A percentile compares a stretch with the other conserved stretches of the same genome.
These are phyloP conservation scores for Emergomyces orientalis DNA, from an alignment of 2,329 filamentous ascomycete species.

Conservation along the genomic window DNA sequence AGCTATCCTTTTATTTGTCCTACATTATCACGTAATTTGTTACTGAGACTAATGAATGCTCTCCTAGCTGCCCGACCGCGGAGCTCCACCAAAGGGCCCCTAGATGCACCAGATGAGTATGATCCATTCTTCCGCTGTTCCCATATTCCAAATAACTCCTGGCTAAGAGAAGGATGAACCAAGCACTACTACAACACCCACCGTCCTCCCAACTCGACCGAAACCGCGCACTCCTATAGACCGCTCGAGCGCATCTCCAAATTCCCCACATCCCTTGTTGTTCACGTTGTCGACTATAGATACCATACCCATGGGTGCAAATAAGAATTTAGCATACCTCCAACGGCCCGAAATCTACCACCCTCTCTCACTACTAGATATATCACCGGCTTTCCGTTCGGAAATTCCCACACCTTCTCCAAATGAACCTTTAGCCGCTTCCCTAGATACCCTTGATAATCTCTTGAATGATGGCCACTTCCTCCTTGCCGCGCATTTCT, in stretches of 20 bases:
- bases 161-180: not conserved
- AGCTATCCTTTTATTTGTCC: not conserved
- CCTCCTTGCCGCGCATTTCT: slow-evolving; percentile 58
- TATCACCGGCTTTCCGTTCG: slow-evolving; percentile 58
- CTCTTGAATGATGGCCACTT: slow-evolving; percentile 69
- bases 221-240: not conserved
- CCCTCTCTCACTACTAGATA: slow-evolving; percentile 55
- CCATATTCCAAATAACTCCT: not conserved
- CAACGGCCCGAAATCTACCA: slow-evolving; percentile 76
- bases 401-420: slow-evolving; percentile 55
- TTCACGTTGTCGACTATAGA: slow-evolving; percentile 1
- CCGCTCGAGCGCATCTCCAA: not conserved
- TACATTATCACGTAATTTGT: slow-evolving; percentile 10
- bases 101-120: slow-evolving; percentile 64
- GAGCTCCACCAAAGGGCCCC: slow-evolving; percentile 61
- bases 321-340: slow-evolving; percentile 70
- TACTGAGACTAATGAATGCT: slow-evolving; percentile 8
- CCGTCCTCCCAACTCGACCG: not conserved
- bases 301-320: not conserved
- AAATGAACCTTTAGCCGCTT: slow-evolving; percentile 44
- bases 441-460: slow-evolving; percentile 44
- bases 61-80: slow-evolving; percentile 32
- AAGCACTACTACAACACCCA: not conserved
- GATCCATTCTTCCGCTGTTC: slow-evolving; percentile 6
- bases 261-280: not conserved